Evolutionary conservation across 495 filamentous ascomycete genomes (phyloP).

Genomic region (Podospora pseudopauciseta): DNA sequence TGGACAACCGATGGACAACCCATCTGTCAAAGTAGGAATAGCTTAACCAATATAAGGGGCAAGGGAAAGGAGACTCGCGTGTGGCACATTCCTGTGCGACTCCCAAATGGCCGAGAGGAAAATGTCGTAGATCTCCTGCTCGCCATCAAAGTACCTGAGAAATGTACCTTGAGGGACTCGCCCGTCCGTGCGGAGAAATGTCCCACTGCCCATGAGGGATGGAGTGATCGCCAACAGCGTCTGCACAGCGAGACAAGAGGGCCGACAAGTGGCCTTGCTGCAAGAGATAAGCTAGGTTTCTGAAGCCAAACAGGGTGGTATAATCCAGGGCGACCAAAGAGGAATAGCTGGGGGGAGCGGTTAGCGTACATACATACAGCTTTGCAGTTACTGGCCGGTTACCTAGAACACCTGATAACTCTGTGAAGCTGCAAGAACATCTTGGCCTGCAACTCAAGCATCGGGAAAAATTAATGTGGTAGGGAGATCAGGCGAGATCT

Average conservation of each 20-base stretch:
- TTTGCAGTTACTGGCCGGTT: neutral
- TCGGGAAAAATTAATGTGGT: constrained; percentile 15
- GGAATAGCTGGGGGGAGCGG: constrained; percentile 11
- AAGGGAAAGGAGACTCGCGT: constrained; percentile 17
- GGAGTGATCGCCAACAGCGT: constrained; percentile 6
- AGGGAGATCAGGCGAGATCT: constrained; percentile 22
- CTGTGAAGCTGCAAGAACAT: constrained; percentile 2
- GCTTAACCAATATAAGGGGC: constrained; percentile 28
- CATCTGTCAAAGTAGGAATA: constrained; percentile 22
- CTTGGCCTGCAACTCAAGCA: neutral
- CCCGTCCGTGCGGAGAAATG: constrained; percentile 14
- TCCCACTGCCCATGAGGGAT: constrained; percentile 6
- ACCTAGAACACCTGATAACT: neutral
- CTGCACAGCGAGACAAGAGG: constrained; percentile 11
- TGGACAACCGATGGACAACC: constrained; percentile 23
- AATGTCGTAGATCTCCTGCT: constrained; percentile 4
- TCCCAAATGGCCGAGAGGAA: constrained; percentile 17
- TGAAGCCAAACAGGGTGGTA: constrained; percentile 9
- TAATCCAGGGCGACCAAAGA: constrained; percentile 11
- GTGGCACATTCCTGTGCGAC: constrained; percentile 21
- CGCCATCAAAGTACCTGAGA: constrained; percentile 9
- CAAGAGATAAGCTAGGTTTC: neutral
- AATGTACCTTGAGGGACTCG: constrained; percentile 1
- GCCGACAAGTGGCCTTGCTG: constrained; percentile 3
- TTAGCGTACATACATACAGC: neutral